Evolutionary conservation across 2,329 filamentous ascomycete species (phyloP), one percentile per base, ranked within the genome.

Genomic region (Colletotrichum sp.): DNA sequence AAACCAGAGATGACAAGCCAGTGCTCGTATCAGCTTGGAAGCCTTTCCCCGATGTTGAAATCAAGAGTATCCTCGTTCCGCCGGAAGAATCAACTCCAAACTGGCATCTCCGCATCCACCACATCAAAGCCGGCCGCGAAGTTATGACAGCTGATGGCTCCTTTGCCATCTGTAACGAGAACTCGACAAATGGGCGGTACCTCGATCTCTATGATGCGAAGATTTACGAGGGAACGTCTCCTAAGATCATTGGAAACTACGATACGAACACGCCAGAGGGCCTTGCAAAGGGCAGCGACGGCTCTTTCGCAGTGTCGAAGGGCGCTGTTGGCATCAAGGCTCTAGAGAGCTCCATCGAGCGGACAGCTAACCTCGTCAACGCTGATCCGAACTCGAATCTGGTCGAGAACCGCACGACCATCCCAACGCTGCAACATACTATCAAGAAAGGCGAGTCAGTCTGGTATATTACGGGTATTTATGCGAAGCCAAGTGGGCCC

Each of bases 361-460:
- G 93, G 25, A 84, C 83, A 70, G 94, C 94, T 5, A 92, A 90
- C 81, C 87, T 95, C 30, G 91, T 96, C 64, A 92, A 95, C 73
- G 93, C 94, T 13, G 94, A 96, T 82, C 94, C 94, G 8, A 96
- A 96, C 85, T 94, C 93, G 64, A 96, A 96, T 83, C 85, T 96
- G 39, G 88, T 95, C 4, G 92, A 95, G 84, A 91, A 92, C 74
- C 87, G 94, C 74, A 95, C 93, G 6, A 88, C 94, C 57, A 90
- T 96, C 79, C 94, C 94, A 28, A 93, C 93, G 34, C 83, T 96
- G 80, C 90, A 92, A 81, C 88, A 90, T 77, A 92, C 91, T 30
- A 82, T 96, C 44, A 85, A 86, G 69, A 86, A 87, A 60, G 93
- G 90, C 1, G 86, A 91, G 79, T 88, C 87, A 32, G 88, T 86